phyloP scores from a whole-genome alignment of 495 filamentous ascomycete genomes.

The Penicillium canescens region DNA sequence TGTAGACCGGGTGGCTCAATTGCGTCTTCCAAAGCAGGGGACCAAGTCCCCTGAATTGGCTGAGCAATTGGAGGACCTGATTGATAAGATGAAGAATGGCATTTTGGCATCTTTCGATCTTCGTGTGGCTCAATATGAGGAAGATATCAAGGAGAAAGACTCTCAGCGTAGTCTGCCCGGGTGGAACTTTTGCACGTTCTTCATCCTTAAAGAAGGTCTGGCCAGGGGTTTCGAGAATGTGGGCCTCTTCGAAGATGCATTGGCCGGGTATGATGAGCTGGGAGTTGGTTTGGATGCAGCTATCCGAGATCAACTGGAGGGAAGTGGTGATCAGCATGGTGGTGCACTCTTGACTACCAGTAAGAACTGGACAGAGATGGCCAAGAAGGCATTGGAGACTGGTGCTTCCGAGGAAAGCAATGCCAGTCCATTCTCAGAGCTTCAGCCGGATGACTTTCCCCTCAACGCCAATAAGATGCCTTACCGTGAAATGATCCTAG shows the following conservation, averaged over 20 bases:
- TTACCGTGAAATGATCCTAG: slow-evolving; percentile 89
- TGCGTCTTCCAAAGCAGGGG: slow-evolving; percentile 62
- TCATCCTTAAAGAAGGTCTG: slow-evolving; percentile 93
- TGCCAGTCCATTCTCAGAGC: slow-evolving; percentile 26
- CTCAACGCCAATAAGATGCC: slow-evolving; percentile 74
- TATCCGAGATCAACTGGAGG: slow-evolving; percentile 68
- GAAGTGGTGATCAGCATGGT: slow-evolving; percentile 58
- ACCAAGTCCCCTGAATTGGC: slow-evolving; percentile 65
- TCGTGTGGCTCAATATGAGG: slow-evolving; percentile 91
- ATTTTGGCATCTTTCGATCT: slow-evolving; percentile 90
- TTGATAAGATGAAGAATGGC: slow-evolving; percentile 80
- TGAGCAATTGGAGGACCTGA: slow-evolving; percentile 79
- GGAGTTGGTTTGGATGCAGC: slow-evolving; percentile 80
- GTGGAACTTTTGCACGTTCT: slow-evolving; percentile 99
- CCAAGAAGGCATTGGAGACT: slow-evolving; percentile 46
- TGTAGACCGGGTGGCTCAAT: slow-evolving; percentile 80
- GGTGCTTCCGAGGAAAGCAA: slow-evolving; percentile 11
- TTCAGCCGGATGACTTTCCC: slow-evolving; percentile 46
- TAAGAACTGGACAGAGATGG: slow-evolving; percentile 64
- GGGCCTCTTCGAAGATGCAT: slow-evolving; percentile 90
- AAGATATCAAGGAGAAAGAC: slow-evolving; percentile 94
- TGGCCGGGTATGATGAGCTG: slow-evolving; percentile 91
- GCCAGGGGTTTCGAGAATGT: slow-evolving; percentile 94
- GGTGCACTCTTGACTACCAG: slow-evolving; percentile 67
- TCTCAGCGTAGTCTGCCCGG: slow-evolving; percentile 84